Conservation (phyloP, 805 yeast species). For the Yamadazyma sp. region DNA sequence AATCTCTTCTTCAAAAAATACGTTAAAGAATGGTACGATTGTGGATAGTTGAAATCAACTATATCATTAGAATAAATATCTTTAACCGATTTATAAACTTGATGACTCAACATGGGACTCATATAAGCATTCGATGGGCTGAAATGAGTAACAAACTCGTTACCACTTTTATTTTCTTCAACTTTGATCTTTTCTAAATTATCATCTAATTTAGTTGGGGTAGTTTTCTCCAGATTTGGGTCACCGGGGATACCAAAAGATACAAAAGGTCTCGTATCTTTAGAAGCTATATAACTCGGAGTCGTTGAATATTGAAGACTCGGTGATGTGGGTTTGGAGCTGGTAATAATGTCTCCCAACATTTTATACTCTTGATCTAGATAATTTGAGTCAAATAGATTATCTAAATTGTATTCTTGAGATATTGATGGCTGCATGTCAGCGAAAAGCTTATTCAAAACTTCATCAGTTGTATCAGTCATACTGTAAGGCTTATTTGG, state of each 20-base stretch:
- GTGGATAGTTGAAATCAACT: constrained; percentile 59
- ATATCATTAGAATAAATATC: constrained; percentile 47
- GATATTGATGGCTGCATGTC: constrained; percentile 13
- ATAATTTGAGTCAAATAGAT: constrained; percentile 40
- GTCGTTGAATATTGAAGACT: constrained; percentile 1
- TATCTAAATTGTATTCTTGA: constrained; percentile 8
- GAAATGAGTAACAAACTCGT: constrained; percentile 7
- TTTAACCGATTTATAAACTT: constrained; percentile 49
- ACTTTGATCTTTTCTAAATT: no score
- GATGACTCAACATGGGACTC: constrained; percentile 56
- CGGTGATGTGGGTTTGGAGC: constrained; percentile 41
- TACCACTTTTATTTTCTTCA: constrained; percentile 1
- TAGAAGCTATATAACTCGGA: constrained; percentile 2
- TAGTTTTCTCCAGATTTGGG: no score
- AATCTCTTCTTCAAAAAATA: constrained; percentile 53
- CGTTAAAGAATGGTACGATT: constrained; percentile 59
- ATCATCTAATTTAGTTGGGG: not conserved
- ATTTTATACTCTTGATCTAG: constrained; percentile 50
- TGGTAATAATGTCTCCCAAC: constrained; percentile 46
- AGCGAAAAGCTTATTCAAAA: constrained; percentile 20
- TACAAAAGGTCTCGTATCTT: constrained; percentile 39
- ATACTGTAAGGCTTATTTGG: constrained; percentile 7
- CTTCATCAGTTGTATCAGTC: constrained; percentile 28
- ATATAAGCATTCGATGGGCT: constrained; percentile 32
- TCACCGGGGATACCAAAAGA: constrained; percentile 24